Percentiles rank a stretch among this genome's conserved stretches.
Evolutionary conservation across 2,329 filamentous ascomycete species (phyloP).

Genomic region (Cephalotrichum gorgonifer): DNA sequence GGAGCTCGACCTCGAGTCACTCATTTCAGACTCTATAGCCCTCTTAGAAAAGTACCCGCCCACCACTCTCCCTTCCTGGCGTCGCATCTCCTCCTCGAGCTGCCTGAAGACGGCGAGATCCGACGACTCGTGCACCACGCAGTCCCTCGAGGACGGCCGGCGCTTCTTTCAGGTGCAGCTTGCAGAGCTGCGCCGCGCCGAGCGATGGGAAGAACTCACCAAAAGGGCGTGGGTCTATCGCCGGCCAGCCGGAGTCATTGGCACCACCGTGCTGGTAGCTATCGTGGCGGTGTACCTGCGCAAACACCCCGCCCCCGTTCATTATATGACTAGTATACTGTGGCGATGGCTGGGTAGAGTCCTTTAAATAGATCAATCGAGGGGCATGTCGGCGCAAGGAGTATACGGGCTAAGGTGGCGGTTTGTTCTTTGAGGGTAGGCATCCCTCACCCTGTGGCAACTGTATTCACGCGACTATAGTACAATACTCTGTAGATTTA

Average conservation of each 20-base stretch:
- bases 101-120: conserved; percentile 74
- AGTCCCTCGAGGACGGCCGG: conserved; percentile 57
- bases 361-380: neutral
- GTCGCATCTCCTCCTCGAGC: conserved; percentile 60
- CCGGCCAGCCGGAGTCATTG: conserved; percentile 49
- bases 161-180: conserved; percentile 61
- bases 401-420: neutral
- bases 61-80: conserved; percentile 61
- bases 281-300: conserved; percentile 58
- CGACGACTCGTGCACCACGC: conserved; percentile 33
- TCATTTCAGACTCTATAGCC: conserved; percentile 55
- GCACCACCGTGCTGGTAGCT: conserved; percentile 53
- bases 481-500: neutral
- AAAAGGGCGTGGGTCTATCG: conserved; percentile 36
- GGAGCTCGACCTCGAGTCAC: conserved; percentile 66
- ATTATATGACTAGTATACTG: neutral
- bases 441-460: no score
- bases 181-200: conserved; percentile 56
- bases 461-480: neutral
- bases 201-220: conserved; percentile 41
- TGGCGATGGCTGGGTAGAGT: neutral
- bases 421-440: neutral
- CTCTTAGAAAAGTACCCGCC: conserved; percentile 63
- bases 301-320: conserved; percentile 24
- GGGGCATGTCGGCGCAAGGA: neutral